Percentiles rank a stretch among this genome's conserved stretches.
These are phyloP conservation scores for Pneumocystis wakefieldiae DNA, from an alignment of 1,139 yeast species.

Conservation along the genomic window DNA sequence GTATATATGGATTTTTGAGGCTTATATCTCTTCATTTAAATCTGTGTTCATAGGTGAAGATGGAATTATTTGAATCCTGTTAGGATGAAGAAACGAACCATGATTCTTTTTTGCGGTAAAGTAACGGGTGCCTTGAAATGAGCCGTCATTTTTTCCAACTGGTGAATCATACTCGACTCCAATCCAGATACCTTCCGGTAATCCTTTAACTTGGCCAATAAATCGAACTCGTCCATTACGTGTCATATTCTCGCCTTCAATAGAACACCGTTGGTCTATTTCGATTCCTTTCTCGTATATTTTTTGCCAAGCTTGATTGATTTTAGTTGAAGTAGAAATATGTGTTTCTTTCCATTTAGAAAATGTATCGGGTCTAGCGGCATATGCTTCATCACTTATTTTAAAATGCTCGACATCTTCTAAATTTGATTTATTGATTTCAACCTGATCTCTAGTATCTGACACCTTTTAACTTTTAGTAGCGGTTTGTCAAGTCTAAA, in stretches of 20 bases:
- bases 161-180: conserved; percentile 58
- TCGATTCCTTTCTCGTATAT: conserved; percentile 20
- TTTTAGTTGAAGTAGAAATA: conserved; percentile 21
- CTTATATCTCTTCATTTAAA: neutral
- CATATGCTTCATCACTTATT: conserved; percentile 41
- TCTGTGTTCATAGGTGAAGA: neutral
- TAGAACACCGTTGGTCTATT: conserved; percentile 26
- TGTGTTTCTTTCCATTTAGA: conserved; percentile 58
- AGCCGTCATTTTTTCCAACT: conserved; percentile 67
- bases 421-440: conserved; percentile 24
- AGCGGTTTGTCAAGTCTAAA: neutral
- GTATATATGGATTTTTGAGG: neutral
- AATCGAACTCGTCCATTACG: conserved; percentile 55
- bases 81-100: conserved; percentile 37
- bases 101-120: conserved; percentile 35
- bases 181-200: conserved; percentile 41
- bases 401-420: neutral
- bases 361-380: conserved; percentile 44
- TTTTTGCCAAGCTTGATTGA: conserved; percentile 21
- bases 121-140: conserved; percentile 47
- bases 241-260: conserved; percentile 27
- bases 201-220: conserved; percentile 50
- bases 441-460: neutral
- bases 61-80: conserved; percentile 23
- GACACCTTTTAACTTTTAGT: neutral